Conservation (phyloP, 768 basidiomycete genomes). For the Pulveroboletus sp. region DNA sequence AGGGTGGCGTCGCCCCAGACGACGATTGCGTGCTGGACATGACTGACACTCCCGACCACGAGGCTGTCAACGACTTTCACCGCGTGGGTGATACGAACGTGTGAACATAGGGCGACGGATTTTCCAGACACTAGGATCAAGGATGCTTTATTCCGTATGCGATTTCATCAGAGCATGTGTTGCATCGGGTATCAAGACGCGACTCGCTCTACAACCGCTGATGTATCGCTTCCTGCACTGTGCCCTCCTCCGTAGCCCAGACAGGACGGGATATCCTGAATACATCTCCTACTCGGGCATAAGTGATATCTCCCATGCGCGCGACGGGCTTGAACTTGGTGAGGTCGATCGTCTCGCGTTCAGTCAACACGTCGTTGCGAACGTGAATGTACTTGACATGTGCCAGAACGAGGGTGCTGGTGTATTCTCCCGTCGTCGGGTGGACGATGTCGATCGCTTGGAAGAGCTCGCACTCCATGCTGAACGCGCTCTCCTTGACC, state of each 20-base stretch:
- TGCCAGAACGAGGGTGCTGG: constrained; percentile 36
- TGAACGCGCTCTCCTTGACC: constrained; percentile 45
- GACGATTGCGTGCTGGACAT: background rate
- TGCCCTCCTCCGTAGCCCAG: constrained; percentile 21
- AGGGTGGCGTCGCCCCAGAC: too few species aligned
- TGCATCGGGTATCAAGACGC: background rate
- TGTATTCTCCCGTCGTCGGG: constrained; percentile 26
- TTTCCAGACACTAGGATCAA: too few species aligned
- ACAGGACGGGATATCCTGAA: constrained; percentile 24
- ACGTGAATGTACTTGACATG: constrained; percentile 42
- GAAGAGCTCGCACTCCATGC: constrained; percentile 41
- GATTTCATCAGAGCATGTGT: too few species aligned
- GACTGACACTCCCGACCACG: background rate
- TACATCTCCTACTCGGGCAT: constrained; percentile 29
- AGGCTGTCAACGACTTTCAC: background rate
- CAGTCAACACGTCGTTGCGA: constrained; percentile 39
- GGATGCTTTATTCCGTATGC: too few species aligned
- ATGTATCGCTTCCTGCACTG: background rate
- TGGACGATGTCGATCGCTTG: constrained; percentile 35
- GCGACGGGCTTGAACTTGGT: constrained; percentile 34
- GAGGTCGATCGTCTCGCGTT: constrained; percentile 34
- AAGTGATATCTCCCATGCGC: constrained; percentile 39
- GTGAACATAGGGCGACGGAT: too few species aligned
- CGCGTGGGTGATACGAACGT: background rate
- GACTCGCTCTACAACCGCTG: constrained; percentile 1